Evolutionary conservation across 345 rosid species (phyloP).

Genomic region (rapeseed (Brassica napus)): DNA sequence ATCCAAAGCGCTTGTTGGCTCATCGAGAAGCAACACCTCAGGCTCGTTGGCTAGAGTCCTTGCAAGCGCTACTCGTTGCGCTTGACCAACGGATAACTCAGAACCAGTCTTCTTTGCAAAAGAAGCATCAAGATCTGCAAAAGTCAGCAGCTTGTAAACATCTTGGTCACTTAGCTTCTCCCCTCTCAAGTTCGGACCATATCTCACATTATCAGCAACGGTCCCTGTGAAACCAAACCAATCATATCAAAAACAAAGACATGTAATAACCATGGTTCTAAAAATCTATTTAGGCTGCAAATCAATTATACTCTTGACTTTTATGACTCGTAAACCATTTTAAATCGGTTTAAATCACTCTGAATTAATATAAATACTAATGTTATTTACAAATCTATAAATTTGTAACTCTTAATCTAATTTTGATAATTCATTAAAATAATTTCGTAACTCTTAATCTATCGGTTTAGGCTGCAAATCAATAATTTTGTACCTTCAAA

Average conservation of each 20-base stretch:
- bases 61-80: constrained; percentile 94
- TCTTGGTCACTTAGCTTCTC: constrained; percentile 56
- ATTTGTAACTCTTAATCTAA: too few relatives aligned
- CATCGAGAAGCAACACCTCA: constrained; percentile 76
- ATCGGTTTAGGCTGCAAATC: too few relatives aligned
- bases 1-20: constrained; percentile 89
- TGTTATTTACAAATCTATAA: too few relatives aligned
- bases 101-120: constrained; percentile 51
- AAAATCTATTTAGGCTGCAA: too few relatives aligned
- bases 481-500: too few relatives aligned
- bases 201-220: constrained; percentile 76
- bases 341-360: too few relatives aligned
- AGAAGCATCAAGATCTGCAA: constrained; percentile 77
- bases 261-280: neutral
- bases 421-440: too few relatives aligned
- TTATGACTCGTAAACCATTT: too few relatives aligned
- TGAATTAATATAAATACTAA: too few relatives aligned
- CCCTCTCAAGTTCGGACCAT: constrained; percentile 80
- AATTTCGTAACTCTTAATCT: too few relatives aligned
- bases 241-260: neutral
- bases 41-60: constrained; percentile 88
- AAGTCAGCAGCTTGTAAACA: constrained; percentile 56
- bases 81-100: constrained; percentile 84
- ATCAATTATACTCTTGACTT: too few relatives aligned
- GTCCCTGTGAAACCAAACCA: constrained; percentile 50